Conservation (phyloP, 208 protist species). For the Willaertia magna region DNA sequence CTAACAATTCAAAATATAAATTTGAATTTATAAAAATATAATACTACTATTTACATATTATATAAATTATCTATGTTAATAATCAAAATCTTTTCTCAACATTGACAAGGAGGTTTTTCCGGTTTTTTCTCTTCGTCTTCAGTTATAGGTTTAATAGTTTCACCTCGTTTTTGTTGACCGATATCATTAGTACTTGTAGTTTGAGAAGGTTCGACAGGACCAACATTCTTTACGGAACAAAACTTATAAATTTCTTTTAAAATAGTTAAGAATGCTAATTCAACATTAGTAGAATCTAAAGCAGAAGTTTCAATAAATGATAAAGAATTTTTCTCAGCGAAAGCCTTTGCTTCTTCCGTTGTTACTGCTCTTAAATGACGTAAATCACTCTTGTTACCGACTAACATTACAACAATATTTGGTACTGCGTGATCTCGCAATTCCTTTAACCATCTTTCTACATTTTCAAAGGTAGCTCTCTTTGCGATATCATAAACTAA, state of each 20-base stretch:
- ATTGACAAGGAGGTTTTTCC: not conserved
- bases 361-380: constrained; percentile 11
- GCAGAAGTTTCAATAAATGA: constrained; percentile 97
- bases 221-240: not conserved
- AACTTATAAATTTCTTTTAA: constrained; percentile 71
- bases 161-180: not conserved
- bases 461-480: constrained; percentile 85
- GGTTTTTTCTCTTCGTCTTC: not conserved
- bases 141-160: not conserved
- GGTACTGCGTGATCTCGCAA: constrained; percentile 82
- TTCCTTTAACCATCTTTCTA: constrained; percentile 94
- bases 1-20: too few relatives aligned
- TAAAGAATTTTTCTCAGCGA: constrained; percentile 83
- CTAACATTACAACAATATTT: constrained; percentile 94
- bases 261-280: constrained; percentile 94
- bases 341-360: constrained; percentile 83
- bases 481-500: constrained; percentile 98
- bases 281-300: constrained; percentile 95
- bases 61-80: not conserved
- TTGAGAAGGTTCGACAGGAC: too few relatives aligned
- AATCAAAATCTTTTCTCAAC: not conserved
- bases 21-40: not conserved
- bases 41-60: not conserved
- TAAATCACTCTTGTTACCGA: constrained; percentile 86
- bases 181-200: not conserved